Evolutionary conservation across 1,139 yeast genomes (phyloP), one percentile per base, ranked within the genome.

Genomic region (Lodderomyces beijingensis): DNA sequence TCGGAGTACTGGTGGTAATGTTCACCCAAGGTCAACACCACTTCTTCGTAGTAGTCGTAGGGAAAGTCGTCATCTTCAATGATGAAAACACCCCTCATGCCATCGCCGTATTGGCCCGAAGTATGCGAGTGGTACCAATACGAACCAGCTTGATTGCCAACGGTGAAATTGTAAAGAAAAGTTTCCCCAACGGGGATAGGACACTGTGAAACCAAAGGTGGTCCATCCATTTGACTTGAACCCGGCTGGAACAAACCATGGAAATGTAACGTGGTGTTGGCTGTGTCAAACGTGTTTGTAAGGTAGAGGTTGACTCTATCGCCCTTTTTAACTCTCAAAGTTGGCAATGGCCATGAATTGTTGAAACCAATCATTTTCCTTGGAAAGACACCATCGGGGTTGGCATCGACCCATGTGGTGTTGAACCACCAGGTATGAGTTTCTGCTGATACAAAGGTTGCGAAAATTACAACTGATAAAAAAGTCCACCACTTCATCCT

Each of bases 71-170:
- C 69, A 42, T 79, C 86, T 45, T 81, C 88, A 37, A 82, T 69
- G 25, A 82, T 68, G 41, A 83, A 71, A 30, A 80, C 64, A 10
- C 81, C 88, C 52, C 93, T 70, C 55, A 82, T 60, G 26, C 93
- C 93, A 51, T 83, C 93, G 44, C 85, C 79, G 45, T 80, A 80
- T 54, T 83, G 91, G 24, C 86, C 70, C 0, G 81, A 78, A 31
- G 84, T 71, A 51, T 83, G 93, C n/a, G 88, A 78, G 52, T 83
- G 93, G 57, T 82, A 82, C 93, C 91, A 83, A 55, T 66, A 83
- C 10, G 87, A 75, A 28, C 93, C 93, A 6, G 70, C 74, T 55
- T 83, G 89, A 35, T 74, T 70, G 18, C 62, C 65, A 22, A 80
- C 78, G 3, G 77, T 73, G 48, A 83, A 82, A 51, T 74, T 81